Evolutionary conservation across 768 basidiomycete species (phyloP).

Genomic region (Agrocybe praecox): DNA sequence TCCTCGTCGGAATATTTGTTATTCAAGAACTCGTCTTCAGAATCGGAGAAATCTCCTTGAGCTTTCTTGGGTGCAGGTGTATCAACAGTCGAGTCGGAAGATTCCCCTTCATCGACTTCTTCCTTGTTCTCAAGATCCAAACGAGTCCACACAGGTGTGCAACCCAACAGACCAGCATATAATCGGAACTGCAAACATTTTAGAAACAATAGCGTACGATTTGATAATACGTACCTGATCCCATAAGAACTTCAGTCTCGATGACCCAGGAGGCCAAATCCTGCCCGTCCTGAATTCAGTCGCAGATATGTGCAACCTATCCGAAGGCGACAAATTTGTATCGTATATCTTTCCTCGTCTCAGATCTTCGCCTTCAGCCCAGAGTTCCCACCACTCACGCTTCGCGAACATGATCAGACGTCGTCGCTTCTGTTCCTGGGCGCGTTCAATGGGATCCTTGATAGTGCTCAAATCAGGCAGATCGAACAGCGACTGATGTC

Average conservation of each 20-base stretch:
- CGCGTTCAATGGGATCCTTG: constrained; percentile 18
- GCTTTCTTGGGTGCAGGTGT: not conserved
- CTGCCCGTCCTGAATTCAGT: constrained; percentile 51
- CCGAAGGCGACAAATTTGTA: constrained; percentile 47
- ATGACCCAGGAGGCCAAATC: constrained; percentile 36
- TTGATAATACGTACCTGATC: constrained; percentile 53
- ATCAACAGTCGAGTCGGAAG: constrained; percentile 16
- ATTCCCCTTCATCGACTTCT: constrained; percentile 28
- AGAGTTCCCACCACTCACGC: constrained; percentile 67
- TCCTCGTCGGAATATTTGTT: constrained; percentile 8
- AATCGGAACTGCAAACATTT: constrained; percentile 52
- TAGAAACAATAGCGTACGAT: not conserved
- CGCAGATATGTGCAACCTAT: constrained; percentile 62
- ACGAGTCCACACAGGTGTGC: constrained; percentile 44
- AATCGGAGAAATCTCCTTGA: not conserved
- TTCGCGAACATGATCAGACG: constrained; percentile 20
- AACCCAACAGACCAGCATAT: constrained; percentile 58
- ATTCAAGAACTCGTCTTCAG: constrained; percentile 6
- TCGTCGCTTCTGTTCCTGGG: constrained; percentile 17
- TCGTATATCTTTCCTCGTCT: constrained; percentile 47
- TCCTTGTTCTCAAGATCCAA: constrained; percentile 37
- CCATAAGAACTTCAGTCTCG: constrained; percentile 54
- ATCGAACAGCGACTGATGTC: not conserved
- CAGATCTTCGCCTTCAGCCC: constrained; percentile 63
- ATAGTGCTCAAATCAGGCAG: constrained; percentile 5